Percentiles rank a stretch among this genome's conserved stretches.
Evolutionary conservation across 2,329 filamentous ascomycete species (phyloP).

Genomic region (Uncinocarpus reesii): DNA sequence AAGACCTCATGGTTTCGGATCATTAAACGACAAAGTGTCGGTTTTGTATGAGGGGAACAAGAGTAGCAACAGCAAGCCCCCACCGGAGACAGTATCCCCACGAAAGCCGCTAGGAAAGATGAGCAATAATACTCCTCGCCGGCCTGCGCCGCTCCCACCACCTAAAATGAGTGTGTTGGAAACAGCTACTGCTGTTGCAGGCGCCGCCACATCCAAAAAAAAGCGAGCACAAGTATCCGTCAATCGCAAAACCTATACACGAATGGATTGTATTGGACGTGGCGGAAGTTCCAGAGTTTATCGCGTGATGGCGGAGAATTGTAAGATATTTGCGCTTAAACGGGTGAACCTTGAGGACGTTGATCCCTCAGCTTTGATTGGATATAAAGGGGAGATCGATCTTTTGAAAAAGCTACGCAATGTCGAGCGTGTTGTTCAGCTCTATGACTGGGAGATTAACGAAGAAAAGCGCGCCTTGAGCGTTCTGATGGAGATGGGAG

Average conservation of each 20-base stretch:
- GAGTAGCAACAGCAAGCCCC: conserved; percentile 32
- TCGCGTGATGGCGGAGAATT: conserved; percentile 92
- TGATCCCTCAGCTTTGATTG: conserved; percentile 70
- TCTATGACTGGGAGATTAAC: conserved; percentile 91
- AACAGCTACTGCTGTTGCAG: conserved; percentile 72
- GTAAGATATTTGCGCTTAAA: conserved; percentile 89
- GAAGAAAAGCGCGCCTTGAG: conserved; percentile 80
- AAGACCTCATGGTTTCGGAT: conserved; percentile 46
- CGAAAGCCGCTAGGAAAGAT: conserved; percentile 43
- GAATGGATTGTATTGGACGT: conserved; percentile 80
- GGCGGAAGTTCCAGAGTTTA: conserved; percentile 93
- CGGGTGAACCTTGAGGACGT: conserved; percentile 82
- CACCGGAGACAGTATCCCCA: conserved; percentile 37
- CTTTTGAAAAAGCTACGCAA: conserved; percentile 69
- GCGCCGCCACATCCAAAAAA: conserved; percentile 62
- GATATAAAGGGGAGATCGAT: conserved; percentile 93
- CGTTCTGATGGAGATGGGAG: conserved; percentile 94
- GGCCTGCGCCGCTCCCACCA: conserved; percentile 64
- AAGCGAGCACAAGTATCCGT: conserved; percentile 75
- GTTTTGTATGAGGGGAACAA: conserved; percentile 36
- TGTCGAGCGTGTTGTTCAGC: conserved; percentile 78
- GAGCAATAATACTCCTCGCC: conserved; percentile 62
- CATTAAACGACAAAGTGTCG: conserved; percentile 48
- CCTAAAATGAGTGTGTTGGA: conserved; percentile 97
- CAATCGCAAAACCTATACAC: conserved; percentile 83